Base-by-base conservation (phyloP, 2,329 filamentous ascomycete species). In the Lasiodiplodia sp. region DNA sequence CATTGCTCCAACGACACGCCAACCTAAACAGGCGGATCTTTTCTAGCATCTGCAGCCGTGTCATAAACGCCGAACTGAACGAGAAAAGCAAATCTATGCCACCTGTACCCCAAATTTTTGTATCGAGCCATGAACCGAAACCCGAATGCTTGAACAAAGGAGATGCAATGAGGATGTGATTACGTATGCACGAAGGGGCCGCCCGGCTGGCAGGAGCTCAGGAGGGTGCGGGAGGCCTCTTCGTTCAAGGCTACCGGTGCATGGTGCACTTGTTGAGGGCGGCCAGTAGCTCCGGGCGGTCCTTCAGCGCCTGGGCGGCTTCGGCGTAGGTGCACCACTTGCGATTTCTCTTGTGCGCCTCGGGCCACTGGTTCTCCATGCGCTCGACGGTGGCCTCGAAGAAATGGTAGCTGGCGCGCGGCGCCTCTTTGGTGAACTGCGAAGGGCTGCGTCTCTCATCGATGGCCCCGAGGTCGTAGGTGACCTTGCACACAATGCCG, bases 321-420 rank as follows among this genome's bases (percentile, higher is more conserved):
- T 96, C 89, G 63, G 86, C 82, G 78, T 93, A 97, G 64, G 89
- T 91, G 80, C 97, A 93, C 96, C 96, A 99, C 78, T 91, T 88
- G 70, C 96, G 89, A 79, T 91, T 91, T 75, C 96, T 88, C 86
- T 97, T 98, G 81, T 97, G 89, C 83, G 88, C 91, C 84, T 99
- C 96, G 1, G 96, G 96, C 96, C 96, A 99, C 69, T 94, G 89
- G 18, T 86, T 84, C 80, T 96, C 92, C 82, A 97, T 93, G 75
- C 90, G 90, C 71, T 91, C 88, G 70, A 99, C 96, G n/a, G 88
- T 91, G 71, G 90, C 94, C 81, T 98, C 92, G 81, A 89, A 96
- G 81, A 95, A 96, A 74, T 91, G 89, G 79, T 94, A 95, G 66
- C 89, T 80, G 47, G 90, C 87, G 79, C 95, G 95, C 47, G 92